A percentile compares a stretch with the other conserved stretches of the same genome.
Evolutionary conservation across 164 flowering plant genomes (phyloP).

Genomic region (Macadamia integrifolia): DNA sequence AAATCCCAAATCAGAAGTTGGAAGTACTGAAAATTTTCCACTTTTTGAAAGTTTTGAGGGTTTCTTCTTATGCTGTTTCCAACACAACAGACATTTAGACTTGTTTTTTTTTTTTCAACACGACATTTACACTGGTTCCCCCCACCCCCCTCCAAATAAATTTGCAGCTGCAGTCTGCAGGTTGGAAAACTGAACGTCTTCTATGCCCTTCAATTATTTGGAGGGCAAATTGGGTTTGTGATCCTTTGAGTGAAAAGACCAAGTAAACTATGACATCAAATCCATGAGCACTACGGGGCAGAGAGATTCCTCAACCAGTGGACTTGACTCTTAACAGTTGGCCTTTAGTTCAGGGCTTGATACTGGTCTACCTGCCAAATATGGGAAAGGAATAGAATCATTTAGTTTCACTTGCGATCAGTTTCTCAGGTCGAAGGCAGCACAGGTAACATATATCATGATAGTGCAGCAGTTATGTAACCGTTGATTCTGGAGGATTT

Average conservation of each 20-base stretch:
- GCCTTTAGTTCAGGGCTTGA: too few relatives aligned
- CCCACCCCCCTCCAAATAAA: neutral
- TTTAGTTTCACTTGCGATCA: neutral
- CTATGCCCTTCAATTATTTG: conserved; percentile 66
- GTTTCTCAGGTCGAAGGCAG: too few relatives aligned
- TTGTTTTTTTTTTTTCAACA: neutral
- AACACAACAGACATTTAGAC: neutral
- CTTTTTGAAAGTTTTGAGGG: too few relatives aligned
- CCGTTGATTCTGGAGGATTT: neutral
- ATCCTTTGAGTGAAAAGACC: conserved; percentile 37
- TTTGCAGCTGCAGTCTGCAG: conserved; percentile 61
- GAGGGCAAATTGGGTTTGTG: conserved; percentile 59
- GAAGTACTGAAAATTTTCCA: too few relatives aligned
- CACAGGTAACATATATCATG: too few relatives aligned
- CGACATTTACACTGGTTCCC: neutral
- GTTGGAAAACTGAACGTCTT: conserved; percentile 90
- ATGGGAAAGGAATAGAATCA: neutral
- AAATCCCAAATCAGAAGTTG: too few relatives aligned
- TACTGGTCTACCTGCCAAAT: neutral
- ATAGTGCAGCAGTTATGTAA: too few relatives aligned
- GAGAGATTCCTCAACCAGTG: too few relatives aligned
- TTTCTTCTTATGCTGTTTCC: neutral
- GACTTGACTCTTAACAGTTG: too few relatives aligned
- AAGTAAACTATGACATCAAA: conserved; percentile 25
- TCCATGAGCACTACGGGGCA: neutral